These are phyloP conservation scores for Podochytrium sp. DNA, from an alignment of 192 early-diverging fungal genomes.

Conservation along the genomic window DNA sequence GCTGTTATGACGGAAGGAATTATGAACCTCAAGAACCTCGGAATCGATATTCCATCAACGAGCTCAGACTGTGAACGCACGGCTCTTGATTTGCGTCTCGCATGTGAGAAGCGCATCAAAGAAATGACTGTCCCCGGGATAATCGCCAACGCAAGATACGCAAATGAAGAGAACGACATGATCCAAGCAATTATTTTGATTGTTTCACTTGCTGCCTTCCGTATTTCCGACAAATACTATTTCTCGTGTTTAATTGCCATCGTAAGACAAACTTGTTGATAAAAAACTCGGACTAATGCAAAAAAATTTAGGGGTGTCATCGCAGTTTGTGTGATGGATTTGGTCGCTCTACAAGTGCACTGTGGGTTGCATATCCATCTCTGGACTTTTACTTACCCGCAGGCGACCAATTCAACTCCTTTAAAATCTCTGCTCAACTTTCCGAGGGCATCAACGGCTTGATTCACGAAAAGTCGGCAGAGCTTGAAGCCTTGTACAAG, in stretches of 20 bases:
- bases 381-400: not conserved
- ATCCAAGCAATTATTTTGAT: conserved; percentile 39
- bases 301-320: conserved; percentile 19
- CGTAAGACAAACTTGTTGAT: conserved; percentile 1
- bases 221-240: not conserved
- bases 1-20: conserved; percentile 34
- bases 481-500: conserved; percentile 21
- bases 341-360: conserved; percentile 14
- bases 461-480: conserved; percentile 1
- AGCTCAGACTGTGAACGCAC: conserved; percentile 3
- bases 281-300: not conserved
- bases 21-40: conserved; percentile 28
- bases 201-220: conserved; percentile 31
- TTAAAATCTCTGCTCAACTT: conserved; percentile 6
- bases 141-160: not conserved
- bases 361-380: conserved; percentile 22
- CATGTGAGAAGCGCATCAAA: conserved; percentile 20
- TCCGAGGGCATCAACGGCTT: not conserved
- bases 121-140: conserved; percentile 12
- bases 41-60: conserved; percentile 29
- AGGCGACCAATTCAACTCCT: not conserved
- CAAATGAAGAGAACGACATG: conserved; percentile 23
- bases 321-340: conserved; percentile 19
- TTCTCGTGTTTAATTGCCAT: conserved; percentile 15
- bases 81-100: conserved; percentile 15